phyloP scores from a whole-genome alignment of 1,139 yeast species.

The Zhuliangozyma parablackwelliae region DNA sequence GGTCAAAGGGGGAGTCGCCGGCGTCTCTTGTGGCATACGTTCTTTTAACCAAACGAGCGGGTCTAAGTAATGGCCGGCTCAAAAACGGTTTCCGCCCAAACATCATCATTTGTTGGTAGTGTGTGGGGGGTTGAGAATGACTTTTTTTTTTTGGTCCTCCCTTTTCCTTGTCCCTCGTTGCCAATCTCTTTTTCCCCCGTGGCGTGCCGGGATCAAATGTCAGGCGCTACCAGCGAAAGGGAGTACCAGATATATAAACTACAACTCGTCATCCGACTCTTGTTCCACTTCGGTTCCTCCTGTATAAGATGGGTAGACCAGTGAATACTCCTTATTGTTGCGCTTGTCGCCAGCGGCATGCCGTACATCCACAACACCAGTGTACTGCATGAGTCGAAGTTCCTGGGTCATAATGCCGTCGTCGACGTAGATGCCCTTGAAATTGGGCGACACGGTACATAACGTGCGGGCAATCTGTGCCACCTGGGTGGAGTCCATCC shows the following conservation, averaged over 20 bases:
- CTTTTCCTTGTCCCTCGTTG: no score
- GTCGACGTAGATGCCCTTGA: conserved; percentile 3
- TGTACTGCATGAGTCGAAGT: conserved; percentile 2
- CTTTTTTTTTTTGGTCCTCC: no score
- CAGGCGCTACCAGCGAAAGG: no score
- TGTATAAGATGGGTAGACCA: conserved; percentile 3
- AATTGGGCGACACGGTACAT: neutral
- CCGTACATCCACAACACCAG: conserved; percentile 1
- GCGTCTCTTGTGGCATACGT: conserved; percentile 26
- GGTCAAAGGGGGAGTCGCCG: conserved; percentile 34
- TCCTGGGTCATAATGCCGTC: conserved; percentile 2
- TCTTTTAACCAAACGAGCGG: neutral
- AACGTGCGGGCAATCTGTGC: conserved; percentile 3
- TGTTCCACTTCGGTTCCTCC: neutral
- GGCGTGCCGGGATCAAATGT: no score
- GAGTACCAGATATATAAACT: no score
- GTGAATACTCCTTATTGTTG: conserved; percentile 2
- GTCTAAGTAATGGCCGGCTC: no score
- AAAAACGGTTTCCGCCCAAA: no score
- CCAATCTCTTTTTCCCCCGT: no score
- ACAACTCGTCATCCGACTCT: conserved; percentile 1
- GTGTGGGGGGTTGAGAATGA: no score
- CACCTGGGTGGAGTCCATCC: conserved; percentile 2
- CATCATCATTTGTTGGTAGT: no score
- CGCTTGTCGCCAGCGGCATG: neutral